A percentile compares a stretch with the other conserved stretches of the same genome.
Conservation (phyloP, 768 basidiomycete species). For the Boletus reticuloceps region DNA sequence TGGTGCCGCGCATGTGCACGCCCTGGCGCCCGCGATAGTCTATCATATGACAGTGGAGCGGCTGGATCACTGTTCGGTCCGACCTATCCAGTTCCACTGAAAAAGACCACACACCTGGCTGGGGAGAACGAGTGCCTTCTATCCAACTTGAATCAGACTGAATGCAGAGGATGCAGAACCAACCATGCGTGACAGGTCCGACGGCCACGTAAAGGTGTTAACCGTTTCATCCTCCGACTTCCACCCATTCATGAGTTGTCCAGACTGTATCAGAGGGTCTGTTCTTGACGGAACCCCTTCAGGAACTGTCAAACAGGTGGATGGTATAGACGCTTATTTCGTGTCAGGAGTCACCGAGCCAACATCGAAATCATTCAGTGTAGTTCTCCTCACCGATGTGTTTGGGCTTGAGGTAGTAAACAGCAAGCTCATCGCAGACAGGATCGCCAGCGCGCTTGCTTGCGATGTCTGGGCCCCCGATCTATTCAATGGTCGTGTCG, state of each 20-base stretch:
- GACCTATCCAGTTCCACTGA: no score
- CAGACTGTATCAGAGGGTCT: constrained; percentile 38
- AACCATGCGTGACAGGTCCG: no score
- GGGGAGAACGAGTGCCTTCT: no score
- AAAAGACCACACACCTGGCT: no score
- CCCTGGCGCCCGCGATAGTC: no score
- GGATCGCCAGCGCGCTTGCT: constrained; percentile 42
- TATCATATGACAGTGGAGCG: no score
- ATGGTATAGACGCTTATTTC: constrained; percentile 42
- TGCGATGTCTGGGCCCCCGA: constrained; percentile 69
- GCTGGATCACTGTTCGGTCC: no score
- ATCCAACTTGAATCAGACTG: no score
- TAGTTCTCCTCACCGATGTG: constrained; percentile 54
- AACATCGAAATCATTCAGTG: constrained; percentile 27
- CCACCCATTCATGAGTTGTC: constrained; percentile 5
- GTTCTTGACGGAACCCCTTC: constrained; percentile 45
- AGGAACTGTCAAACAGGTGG: constrained; percentile 36
- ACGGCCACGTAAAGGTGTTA: no score
- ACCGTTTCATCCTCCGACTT: no score
- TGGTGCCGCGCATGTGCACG: background rate
- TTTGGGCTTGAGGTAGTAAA: constrained; percentile 55
- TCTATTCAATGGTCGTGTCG: constrained; percentile 48
- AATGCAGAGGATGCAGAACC: no score
- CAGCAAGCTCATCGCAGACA: constrained; percentile 56
- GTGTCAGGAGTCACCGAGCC: constrained; percentile 21